phyloP scores from a whole-genome alignment of 345 rosid species.

The Lepidium sativum region DNA sequence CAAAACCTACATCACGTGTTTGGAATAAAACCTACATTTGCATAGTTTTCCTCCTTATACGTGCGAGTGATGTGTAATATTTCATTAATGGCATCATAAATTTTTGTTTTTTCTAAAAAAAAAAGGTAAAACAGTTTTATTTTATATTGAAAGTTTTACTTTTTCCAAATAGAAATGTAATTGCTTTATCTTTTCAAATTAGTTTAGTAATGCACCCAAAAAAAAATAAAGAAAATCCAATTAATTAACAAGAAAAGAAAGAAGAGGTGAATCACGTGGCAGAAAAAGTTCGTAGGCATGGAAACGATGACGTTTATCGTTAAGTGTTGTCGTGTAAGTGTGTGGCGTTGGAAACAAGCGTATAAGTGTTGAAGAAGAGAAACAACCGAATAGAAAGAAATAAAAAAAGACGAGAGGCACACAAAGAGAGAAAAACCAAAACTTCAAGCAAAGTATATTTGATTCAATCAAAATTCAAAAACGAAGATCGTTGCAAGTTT shows the following conservation, averaged over 20 bases:
- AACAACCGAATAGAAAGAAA: not conserved
- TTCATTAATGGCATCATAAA: no score
- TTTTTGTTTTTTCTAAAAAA: no score
- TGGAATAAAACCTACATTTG: no score
- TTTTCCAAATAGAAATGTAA: no score
- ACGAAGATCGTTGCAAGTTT: not conserved
- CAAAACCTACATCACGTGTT: no score
- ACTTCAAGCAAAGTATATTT: slow-evolving; percentile 10
- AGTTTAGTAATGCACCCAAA: no score
- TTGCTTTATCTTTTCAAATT: no score
- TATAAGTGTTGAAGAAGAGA: not conserved
- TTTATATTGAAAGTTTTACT: no score
- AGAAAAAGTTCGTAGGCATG: not conserved
- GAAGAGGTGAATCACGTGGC: slow-evolving; percentile 12
- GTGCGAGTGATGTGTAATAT: no score
- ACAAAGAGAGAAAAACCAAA: slow-evolving; percentile 11
- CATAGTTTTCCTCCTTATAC: no score
- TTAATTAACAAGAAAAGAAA: not conserved
- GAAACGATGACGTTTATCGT: not conserved
- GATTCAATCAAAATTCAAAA: not conserved
- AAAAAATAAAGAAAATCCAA: not conserved
- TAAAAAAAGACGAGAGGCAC: not conserved
- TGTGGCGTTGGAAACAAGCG: slow-evolving; percentile 31
- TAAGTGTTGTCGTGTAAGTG: not conserved
- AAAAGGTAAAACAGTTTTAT: no score